Conservation (phyloP, 169 alveolate genomes). For the Plasmodium vinckei region DNA sequence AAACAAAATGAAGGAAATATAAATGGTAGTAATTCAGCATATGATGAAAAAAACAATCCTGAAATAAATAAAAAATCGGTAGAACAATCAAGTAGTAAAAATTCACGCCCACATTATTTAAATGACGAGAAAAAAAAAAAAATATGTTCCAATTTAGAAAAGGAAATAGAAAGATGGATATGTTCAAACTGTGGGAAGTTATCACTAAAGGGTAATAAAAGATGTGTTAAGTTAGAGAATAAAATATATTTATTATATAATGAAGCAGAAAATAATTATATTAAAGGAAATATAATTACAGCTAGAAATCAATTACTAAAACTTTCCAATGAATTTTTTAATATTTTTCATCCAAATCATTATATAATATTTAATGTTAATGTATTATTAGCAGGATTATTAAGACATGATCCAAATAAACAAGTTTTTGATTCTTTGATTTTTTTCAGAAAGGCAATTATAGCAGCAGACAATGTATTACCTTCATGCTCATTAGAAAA, state of each 20-base stretch:
- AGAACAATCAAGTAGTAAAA: not conserved
- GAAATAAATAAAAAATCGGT: not conserved
- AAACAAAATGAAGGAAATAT: not conserved
- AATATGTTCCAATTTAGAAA: conserved; percentile 26
- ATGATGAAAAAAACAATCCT: not conserved
- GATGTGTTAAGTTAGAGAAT: conserved; percentile 78
- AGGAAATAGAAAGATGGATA: conserved; percentile 80
- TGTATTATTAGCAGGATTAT: conserved; percentile 88
- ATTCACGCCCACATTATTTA: not conserved
- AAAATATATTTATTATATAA: conserved; percentile 75
- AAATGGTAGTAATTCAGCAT: not conserved
- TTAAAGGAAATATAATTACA: conserved; percentile 80
- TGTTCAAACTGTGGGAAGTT: conserved; percentile 85
- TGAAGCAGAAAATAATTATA: conserved; percentile 80
- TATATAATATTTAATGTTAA: conserved; percentile 87
- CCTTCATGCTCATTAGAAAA: conserved; percentile 89
- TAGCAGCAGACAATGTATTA: conserved; percentile 88
- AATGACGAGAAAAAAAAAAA: conserved; percentile 28
- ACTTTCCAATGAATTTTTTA: conserved; percentile 82
- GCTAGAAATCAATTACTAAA: conserved; percentile 82
- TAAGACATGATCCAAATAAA: conserved; percentile 82
- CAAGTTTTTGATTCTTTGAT: conserved; percentile 80
- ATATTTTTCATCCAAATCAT: conserved; percentile 89
- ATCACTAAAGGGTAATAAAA: conserved; percentile 50
- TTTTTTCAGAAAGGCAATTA: conserved; percentile 83